Evolutionary conservation across 441 rosid species (phyloP).

Genomic region (Erodium moschatum): DNA sequence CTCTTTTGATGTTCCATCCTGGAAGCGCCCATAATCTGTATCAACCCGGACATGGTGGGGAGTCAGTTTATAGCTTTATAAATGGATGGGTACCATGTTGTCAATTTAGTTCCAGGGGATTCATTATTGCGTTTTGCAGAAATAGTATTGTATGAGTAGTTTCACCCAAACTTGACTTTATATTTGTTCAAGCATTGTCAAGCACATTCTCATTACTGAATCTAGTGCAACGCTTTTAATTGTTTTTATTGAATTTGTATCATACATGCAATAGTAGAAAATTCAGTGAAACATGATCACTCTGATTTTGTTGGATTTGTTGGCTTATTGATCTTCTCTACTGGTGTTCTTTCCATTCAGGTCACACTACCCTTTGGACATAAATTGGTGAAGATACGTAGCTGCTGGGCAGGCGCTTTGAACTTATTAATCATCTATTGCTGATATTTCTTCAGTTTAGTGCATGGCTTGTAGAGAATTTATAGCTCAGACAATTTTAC

Average conservation of each 20-base stretch:
- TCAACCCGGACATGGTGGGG: neutral
- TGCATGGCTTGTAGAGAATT: neutral
- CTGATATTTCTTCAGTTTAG: neutral
- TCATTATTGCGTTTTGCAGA: neutral
- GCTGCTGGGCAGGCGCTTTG: neutral
- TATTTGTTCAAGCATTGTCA: neutral
- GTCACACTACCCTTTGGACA: neutral
- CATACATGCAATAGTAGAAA: neutral
- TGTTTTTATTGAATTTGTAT: neutral
- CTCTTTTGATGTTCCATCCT: neutral
- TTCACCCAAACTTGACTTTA: neutral
- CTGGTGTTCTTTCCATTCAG: neutral
- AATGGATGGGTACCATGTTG: neutral
- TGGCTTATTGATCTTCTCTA: neutral
- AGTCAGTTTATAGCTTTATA: neutral
- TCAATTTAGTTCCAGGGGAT: neutral
- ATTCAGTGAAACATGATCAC: neutral
- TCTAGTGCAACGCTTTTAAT: neutral
- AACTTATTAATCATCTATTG: neutral
- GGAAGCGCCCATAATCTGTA: neutral
- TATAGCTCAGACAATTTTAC: neutral
- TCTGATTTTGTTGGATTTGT: neutral
- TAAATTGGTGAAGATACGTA: neutral
- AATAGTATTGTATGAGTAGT: neutral
- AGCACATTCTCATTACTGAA: neutral